These are phyloP conservation scores for Neonothopanus nambi DNA, from an alignment of 1,284 basidiomycete species.

Conservation along the genomic window DNA sequence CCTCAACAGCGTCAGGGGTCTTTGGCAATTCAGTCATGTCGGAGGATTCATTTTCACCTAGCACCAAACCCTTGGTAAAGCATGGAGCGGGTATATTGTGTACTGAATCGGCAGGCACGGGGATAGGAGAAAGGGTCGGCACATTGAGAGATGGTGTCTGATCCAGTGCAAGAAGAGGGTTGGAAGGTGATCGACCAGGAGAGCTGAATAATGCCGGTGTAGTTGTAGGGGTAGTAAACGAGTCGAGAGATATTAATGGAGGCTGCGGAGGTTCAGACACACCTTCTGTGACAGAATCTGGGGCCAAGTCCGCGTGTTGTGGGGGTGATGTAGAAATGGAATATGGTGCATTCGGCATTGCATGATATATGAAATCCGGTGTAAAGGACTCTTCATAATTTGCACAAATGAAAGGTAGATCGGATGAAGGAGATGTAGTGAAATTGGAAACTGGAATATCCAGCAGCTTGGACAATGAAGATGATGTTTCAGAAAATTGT, in stretches of 20 bases:
- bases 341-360: background rate
- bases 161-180: background rate
- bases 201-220: background rate
- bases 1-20: slow-evolving; percentile 8
- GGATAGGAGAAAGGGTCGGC: background rate
- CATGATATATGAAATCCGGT: background rate
- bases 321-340: background rate
- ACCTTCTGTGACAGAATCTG: no score
- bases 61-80: no score
- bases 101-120: background rate
- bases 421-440: background rate
- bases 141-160: background rate
- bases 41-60: no score
- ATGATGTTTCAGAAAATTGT: slow-evolving; percentile 27
- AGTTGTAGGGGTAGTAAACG: no score
- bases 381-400: background rate
- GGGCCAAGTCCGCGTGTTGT: background rate
- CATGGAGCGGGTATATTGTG: background rate
- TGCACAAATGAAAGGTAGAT: background rate
- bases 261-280: background rate
- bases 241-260: background rate
- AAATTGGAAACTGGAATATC: background rate
- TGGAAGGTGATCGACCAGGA: background rate
- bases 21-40: background rate
- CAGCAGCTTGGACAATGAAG: background rate